Base-by-base conservation (phyloP, 139 green algal species). In the Eudorina sp. region DNA sequence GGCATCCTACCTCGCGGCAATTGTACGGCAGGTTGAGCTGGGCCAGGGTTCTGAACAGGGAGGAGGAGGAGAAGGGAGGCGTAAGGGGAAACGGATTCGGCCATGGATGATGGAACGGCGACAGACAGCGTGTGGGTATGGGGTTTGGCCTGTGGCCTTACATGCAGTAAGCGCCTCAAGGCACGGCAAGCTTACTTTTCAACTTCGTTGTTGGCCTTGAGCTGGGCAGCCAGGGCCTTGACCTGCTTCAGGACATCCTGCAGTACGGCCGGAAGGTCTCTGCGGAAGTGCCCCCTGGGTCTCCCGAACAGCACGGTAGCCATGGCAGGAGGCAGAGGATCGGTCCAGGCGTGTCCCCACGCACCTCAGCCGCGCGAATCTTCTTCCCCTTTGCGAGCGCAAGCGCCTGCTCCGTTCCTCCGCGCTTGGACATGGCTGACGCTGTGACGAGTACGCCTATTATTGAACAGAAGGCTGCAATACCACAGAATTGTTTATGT, bases 201-300 rank as follows among this genome's bases (percentile, higher is more conserved):
- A 14, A 92, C 78, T 1, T 91, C 78, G 3, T 69, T 89, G 48
- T 93, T 88, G 19, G 74, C n/a, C 60, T 93, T 94, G 0, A 95
- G 85, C 31, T 90, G 40, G 38, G 93, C 75, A 1, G 89, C 88
- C 11, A 97, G 87, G 21, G 84, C 78, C 38, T 92, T 92, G 3
- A 98, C 96, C 70, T 96, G 92, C 9, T 78, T 89, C 13, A 98
- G 88, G 3, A 98, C 93, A 60, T 97, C 94, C 94, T 97, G 89
- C 41, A 14, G 38, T 11, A 23, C 38, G 69, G 13, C 14, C 16
- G 69, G 69, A 19, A 34, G 72, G 41, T 27, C 66, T n/a, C n/a
- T n/a, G 31, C 18, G 38, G 16, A 7, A 40, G n/a, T 77, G 38
- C 38, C 16, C 69, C 38, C 40, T 53, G 1, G 18, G 31, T 77